These are phyloP conservation scores for Glycine soja DNA, from an alignment of 306 rosid genomes.

Conservation along the genomic window DNA sequence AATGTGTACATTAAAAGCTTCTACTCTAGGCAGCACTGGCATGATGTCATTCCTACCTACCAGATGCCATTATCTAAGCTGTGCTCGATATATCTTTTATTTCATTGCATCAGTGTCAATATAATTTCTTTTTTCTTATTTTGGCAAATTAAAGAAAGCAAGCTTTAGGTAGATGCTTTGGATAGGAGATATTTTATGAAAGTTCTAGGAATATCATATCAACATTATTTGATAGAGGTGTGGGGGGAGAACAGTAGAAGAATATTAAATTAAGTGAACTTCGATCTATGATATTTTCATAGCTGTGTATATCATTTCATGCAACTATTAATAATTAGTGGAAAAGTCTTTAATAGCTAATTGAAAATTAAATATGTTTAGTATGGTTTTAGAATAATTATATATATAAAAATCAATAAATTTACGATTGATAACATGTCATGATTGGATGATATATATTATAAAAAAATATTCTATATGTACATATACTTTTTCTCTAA, in stretches of 20 bases:
- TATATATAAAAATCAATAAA: too few relatives aligned
- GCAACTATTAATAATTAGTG: background rate
- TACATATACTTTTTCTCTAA: too few relatives aligned
- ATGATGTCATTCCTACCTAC: background rate
- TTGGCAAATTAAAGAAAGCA: background rate
- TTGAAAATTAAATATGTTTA: too few relatives aligned
- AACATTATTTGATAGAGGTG: background rate
- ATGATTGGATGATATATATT: too few relatives aligned
- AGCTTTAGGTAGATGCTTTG: background rate
- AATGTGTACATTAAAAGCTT: background rate
- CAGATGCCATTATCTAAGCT: background rate
- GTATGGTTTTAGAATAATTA: too few relatives aligned
- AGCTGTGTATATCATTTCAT: background rate
- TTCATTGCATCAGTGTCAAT: background rate
- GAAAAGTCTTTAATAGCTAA: too few relatives aligned
- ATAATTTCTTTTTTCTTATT: background rate
- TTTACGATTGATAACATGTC: too few relatives aligned
- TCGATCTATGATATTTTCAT: constrained; percentile 15
- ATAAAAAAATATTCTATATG: constrained; percentile 14
- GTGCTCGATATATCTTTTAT: background rate
- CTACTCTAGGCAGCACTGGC: background rate
- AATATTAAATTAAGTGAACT: background rate
- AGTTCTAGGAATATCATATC: background rate
- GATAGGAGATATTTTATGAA: constrained; percentile 34
- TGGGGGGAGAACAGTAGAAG: background rate